Percentiles rank a stretch among this genome's conserved stretches.
phyloP scores from a whole-genome alignment of 352 stramenopile genomes.

The Aphanomyces euteiches region DNA sequence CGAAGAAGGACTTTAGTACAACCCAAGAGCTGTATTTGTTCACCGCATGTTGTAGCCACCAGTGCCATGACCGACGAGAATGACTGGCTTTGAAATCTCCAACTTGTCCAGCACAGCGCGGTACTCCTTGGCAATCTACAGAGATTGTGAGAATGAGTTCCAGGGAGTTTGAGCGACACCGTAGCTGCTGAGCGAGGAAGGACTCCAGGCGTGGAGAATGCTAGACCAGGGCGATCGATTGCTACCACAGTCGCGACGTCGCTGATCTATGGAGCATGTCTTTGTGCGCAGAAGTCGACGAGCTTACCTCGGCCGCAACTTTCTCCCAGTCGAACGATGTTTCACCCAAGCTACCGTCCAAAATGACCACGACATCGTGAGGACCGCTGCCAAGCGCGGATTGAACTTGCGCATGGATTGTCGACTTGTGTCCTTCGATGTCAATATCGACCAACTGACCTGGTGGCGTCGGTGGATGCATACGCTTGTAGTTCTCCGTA shows the following conservation, averaged over 20 bases:
- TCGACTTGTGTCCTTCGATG: conserved; percentile 38
- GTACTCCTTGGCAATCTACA: conserved; percentile 62
- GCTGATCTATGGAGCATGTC: conserved; percentile 33
- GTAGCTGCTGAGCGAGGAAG: conserved; percentile 52
- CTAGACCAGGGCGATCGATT: conserved; percentile 70
- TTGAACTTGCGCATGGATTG: conserved; percentile 52
- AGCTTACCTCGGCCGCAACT: conserved; percentile 42
- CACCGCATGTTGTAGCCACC: conserved; percentile 80
- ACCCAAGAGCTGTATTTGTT: too few species aligned
- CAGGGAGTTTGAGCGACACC: conserved; percentile 11
- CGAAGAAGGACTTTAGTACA: too few species aligned
- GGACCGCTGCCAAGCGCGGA: conserved; percentile 22
- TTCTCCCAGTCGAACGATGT: conserved; percentile 84
- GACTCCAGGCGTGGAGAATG: conserved; percentile 51
- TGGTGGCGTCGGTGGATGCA: conserved; percentile 51
- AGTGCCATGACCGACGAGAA: conserved; percentile 68
- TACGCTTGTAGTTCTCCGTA: conserved; percentile 60
- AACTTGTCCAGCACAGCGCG: conserved; percentile 52
- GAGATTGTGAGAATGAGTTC: background rate
- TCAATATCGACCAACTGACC: conserved; percentile 52
- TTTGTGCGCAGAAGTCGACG: background rate
- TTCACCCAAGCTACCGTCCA: conserved; percentile 76
- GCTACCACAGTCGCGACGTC: conserved; percentile 55
- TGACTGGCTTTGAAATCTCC: conserved; percentile 46
- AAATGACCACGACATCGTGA: conserved; percentile 56